Base-by-base conservation (phyloP, 345 rosid species). In the Rhizophora mangle region DNA sequence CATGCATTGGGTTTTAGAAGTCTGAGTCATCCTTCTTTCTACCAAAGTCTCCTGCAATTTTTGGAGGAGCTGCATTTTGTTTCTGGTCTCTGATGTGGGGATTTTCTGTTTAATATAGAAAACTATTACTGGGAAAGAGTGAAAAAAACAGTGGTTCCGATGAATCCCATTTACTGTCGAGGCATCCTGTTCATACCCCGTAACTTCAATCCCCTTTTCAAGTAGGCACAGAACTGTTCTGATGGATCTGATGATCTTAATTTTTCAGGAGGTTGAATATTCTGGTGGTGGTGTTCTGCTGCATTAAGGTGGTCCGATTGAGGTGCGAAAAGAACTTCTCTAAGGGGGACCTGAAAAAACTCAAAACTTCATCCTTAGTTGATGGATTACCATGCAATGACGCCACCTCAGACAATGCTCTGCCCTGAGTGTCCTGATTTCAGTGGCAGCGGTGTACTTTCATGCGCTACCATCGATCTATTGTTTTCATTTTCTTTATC, bases 201-300 rank as follows among this genome's bases (percentile, higher is more conserved):
- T 3, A 5, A 19, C 27, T 55, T 19, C 16, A 10, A 59, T 46
- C 9, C 1, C 56, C 65, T 19, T 9, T n/a, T n/a, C 22, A 24
- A 26, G 18, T 13, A 34, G 26, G 26, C 18, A 15, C 10, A 13
- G 52, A 6, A 57, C 20, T 52, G 30, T 36, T 52, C 60, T 61
- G 62, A 66, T 16, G 2, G 5, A 11, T 24, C 5, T 66, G 57
- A 75, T 54, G 57, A 75, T 54, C 56, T 69, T 62, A 58, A 62
- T 70, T 80, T 43, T 75, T 52, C 92, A 95, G 99, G 97, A 95
- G 80, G 92, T 95, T 34, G 99, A 95, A 72, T 89, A 87, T 77
- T 88, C 99, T 0, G 98, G 94, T 6, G 99, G 98, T 19, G 96
- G 99, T 34, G 65, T 85, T 63, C 83, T 81, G 26, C 76, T 86